Conservation (phyloP, 495 filamentous ascomycete species). For the Penicillium argentinense region DNA sequence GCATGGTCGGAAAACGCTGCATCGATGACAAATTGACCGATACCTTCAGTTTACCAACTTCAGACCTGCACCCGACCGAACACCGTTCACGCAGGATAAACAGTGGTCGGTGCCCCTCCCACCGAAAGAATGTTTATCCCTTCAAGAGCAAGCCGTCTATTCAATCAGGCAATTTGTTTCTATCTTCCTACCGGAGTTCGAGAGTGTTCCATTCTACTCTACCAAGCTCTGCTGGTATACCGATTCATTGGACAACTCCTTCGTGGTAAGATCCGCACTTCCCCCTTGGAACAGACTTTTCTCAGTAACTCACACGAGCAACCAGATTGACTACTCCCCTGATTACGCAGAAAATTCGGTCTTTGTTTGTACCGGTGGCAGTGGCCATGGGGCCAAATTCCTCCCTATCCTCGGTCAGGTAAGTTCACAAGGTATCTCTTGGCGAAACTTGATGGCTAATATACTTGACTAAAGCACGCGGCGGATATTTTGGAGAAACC, state of each 20-base stretch:
- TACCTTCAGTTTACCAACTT: conserved; percentile 18
- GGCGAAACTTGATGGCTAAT: neutral
- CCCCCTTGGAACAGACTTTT: neutral
- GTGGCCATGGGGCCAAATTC: conserved; percentile 24
- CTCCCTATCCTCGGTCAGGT: conserved; percentile 19
- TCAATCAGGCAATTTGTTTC: conserved; percentile 16
- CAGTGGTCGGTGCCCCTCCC: conserved; percentile 19
- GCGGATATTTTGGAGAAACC: conserved; percentile 20
- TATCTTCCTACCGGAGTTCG: conserved; percentile 16
- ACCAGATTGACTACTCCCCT: conserved; percentile 16
- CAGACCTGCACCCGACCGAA: conserved; percentile 10
- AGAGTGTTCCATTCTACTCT: conserved; percentile 13
- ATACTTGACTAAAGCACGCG: conserved; percentile 9
- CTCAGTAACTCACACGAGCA: neutral
- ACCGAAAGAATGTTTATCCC: neutral
- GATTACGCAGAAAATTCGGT: conserved; percentile 17
- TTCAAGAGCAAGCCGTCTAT: conserved; percentile 10
- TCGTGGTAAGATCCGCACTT: conserved; percentile 7
- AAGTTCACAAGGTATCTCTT: neutral
- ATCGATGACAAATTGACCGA: neutral
- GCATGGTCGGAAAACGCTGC: neutral
- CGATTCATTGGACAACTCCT: conserved; percentile 21
- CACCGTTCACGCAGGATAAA: conserved; percentile 16
- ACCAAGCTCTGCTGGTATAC: conserved; percentile 27
- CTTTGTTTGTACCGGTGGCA: conserved; percentile 22